Evolutionary conservation across 768 basidiomycete species (phyloP).

Genomic region (Boletus barrowsii): DNA sequence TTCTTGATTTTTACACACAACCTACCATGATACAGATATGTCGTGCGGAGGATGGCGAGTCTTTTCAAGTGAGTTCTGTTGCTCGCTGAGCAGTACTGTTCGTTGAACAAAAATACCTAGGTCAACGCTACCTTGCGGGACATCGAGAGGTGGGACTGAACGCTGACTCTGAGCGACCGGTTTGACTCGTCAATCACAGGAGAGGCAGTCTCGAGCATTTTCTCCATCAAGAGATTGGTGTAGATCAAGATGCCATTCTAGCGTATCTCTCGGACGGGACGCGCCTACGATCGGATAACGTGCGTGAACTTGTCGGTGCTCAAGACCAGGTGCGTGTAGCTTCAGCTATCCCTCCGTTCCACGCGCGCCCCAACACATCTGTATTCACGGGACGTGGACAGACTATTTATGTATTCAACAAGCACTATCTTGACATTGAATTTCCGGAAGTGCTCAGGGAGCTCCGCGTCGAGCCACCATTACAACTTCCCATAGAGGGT

Average conservation of each 20-base stretch:
- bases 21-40: conserved; percentile 58
- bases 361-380: background rate
- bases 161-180: background rate
- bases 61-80: conserved; percentile 47
- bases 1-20: conserved; percentile 8
- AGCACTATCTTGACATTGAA: conserved; percentile 70
- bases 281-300: conserved; percentile 64
- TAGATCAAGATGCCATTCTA: conserved; percentile 65
- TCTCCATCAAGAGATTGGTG: conserved; percentile 66
- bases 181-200: conserved; percentile 35
- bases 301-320: conserved; percentile 71
- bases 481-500: conserved; percentile 78
- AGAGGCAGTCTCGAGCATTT: conserved; percentile 68
- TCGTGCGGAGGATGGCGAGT: conserved; percentile 61
- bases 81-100: background rate
- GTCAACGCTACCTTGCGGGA: conserved; percentile 70
- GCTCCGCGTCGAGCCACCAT: conserved; percentile 55
- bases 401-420: conserved; percentile 85
- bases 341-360: background rate
- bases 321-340: conserved; percentile 64
- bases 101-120: conserved; percentile 9
- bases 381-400: conserved; percentile 23
- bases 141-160: conserved; percentile 59
- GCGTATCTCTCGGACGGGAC: conserved; percentile 81
- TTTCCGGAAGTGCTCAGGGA: conserved; percentile 62